phyloP scores from a whole-genome alignment of 2,329 filamentous ascomycete species.

The Venturia aucupariae region DNA sequence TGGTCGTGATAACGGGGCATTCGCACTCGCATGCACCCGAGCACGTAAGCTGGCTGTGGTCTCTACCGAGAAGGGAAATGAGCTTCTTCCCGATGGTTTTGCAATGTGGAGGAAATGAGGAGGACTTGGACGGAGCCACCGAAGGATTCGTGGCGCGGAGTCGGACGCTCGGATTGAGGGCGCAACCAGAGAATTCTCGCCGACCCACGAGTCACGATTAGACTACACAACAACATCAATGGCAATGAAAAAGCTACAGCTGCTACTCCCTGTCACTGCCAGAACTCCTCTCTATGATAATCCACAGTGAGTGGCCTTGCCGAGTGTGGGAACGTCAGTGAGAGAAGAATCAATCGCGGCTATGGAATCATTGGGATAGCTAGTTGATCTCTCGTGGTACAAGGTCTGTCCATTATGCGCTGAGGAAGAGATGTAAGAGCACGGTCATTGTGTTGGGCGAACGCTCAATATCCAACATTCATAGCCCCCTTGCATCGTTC shows the following conservation, averaged over 20 bases:
- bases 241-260: too few relatives aligned
- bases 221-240: not conserved
- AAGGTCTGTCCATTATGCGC: not conserved
- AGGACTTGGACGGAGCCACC: not conserved
- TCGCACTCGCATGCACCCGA: not conserved
- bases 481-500: not conserved
- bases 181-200: too few relatives aligned
- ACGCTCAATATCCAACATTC: not conserved
- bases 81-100: not conserved
- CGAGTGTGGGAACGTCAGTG: not conserved
- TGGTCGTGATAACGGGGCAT: not conserved
- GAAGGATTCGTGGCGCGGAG: not conserved
- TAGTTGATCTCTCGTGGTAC: not conserved
- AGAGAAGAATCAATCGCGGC: not conserved
- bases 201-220: not conserved
- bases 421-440: not conserved
- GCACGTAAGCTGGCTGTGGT: not conserved
- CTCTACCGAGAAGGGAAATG: not conserved
- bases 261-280: too few relatives aligned
- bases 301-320: not conserved
- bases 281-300: not conserved
- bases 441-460: not conserved
- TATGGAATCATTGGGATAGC: not conserved
- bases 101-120: not conserved
- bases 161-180: too few relatives aligned